Percentiles rank a stretch among this genome's conserved stretches.
Conservation (phyloP, 2,329 filamentous ascomycete species). For the Colletotrichum sp. region DNA sequence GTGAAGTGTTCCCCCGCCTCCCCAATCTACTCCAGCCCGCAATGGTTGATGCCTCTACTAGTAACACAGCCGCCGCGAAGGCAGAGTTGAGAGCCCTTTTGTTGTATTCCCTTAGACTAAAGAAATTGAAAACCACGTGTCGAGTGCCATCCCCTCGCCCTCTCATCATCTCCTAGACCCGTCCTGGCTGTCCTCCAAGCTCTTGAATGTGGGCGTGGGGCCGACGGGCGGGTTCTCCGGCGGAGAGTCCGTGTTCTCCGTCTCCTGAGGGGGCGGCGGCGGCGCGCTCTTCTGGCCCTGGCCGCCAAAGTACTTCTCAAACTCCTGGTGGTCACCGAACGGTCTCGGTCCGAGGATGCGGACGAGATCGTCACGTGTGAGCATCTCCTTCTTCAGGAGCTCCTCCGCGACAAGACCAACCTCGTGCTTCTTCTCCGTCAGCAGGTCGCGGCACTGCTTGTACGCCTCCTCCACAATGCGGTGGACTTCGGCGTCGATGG, state of each 20-base stretch:
- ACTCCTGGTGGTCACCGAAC: constrained; percentile 86
- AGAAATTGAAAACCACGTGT: background rate
- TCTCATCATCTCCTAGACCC: constrained; percentile 25
- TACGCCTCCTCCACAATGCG: constrained; percentile 93
- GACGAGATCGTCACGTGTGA: constrained; percentile 91
- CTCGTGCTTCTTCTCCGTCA: constrained; percentile 86
- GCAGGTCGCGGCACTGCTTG: constrained; percentile 83
- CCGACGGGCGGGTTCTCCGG: constrained; percentile 34
- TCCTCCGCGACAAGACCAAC: constrained; percentile 92
- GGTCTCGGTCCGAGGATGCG: constrained; percentile 83
- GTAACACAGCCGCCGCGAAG: constrained; percentile 11
- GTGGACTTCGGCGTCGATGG: constrained; percentile 90
- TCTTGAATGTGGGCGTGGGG: constrained; percentile 35
- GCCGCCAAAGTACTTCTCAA: constrained; percentile 89
- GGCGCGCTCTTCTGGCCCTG: constrained; percentile 58
- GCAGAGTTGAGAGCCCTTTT: constrained; percentile 18
- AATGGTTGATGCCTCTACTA: constrained; percentile 16
- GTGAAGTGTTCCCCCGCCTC: background rate
- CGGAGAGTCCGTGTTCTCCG: constrained; percentile 46
- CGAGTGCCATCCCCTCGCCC: background rate
- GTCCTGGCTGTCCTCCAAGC: background rate
- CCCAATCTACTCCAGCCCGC: constrained; percentile 13
- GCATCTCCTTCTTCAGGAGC: constrained; percentile 87
- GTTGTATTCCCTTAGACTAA: background rate
- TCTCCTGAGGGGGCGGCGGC: constrained; percentile 51